Base-by-base conservation (phyloP, 2,329 filamentous ascomycete genomes). In the Zalaria sp. region DNA sequence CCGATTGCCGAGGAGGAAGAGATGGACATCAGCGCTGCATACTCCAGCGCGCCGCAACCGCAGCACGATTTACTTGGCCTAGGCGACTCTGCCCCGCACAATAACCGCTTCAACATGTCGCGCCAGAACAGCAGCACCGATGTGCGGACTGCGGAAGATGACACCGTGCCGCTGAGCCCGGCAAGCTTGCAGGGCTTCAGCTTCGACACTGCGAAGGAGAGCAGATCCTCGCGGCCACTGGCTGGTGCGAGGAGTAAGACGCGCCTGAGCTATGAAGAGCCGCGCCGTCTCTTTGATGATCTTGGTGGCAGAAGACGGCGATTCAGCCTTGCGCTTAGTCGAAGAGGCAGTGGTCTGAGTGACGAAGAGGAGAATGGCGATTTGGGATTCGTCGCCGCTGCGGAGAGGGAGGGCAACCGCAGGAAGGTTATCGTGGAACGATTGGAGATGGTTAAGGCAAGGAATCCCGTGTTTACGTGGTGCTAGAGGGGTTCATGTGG, bases 361-460 rank as follows among this genome's bases (percentile, higher is more conserved):
- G 70, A 76, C 45, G 74, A 79, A 46, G 77, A 79, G 39, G 83
- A 87, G 51, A 88, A 94, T 54, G 91, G 91, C 1, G 91, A 98
- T 61, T 66, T 98, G 27, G 91, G 91, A 6, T 98, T 93, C 62
- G 86, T 88, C 7, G 89, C 88, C 1, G 91, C 91, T 0, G 85
- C 89, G 59, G 91, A 86, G 26, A 86, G 93, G 76, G 91, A 96
- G 62, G 84, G 84, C 8, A 84, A 87, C 54, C 79, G 83, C 58
- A 76, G 88, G 53, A 93, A 91, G 63, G 91, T 98, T 38, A 96
- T 98, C 68, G 88, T 98, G 38, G 91, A 98, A 69, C 73, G 91
- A 48, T 66, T 98, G 44, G 91, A 98, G 68, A 83, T 89, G 46
- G 91, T 98, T 47, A 96, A 96, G 71, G 85, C 80, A 57, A 83